Evolutionary conservation across 106 monocot species (phyloP), one percentile per base, ranked within the genome.

Genomic region (Chionographis japonica): DNA sequence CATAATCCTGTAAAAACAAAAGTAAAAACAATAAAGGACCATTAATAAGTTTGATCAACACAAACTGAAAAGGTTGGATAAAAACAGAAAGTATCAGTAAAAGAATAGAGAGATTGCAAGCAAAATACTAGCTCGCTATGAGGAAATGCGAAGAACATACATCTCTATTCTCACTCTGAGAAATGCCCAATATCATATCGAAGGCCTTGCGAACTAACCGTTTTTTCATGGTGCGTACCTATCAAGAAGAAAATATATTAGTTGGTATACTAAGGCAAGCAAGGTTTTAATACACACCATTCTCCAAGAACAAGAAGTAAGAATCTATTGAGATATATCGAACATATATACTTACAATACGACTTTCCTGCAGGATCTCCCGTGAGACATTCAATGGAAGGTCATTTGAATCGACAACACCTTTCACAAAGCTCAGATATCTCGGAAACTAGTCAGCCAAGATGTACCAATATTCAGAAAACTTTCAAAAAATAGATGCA

Each of bases 301-400:
- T 46, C 0, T 12, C 4, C 3, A 64, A 57, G 20, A 39, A 16
- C 18, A 14, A 35, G 9, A 52, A n/a, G 50, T 16, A 17, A 37
- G 49, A n/a, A 19, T 8, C 20, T 6, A 12, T 35, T 58, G 35
- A 61, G 61, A 66, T 52, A 46, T 0, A 46, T 6, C 46, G 4
- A 57, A 56, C 20, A 40, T 12, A 35, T 52, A 51, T 46, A 73
- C 92, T 79, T 79, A 99, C 98, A 74, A 99, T 93, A 42, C 98
- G 87, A 68, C 93, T 99, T 82, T 99, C 98, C 83, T 99, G 98
- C 63, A 99, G 93, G 59, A 99, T 99, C 79, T 99, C 98, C 19
- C 98, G 87, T 54, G 98, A 99, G 16, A 99, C 98, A 88, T 99
- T 99, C 17, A 99, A 74, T 14, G 98, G 98, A 59, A 99, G 90